phyloP scores from a whole-genome alignment of 306 rosid species.

The Psophocarpus tetragonolobus region DNA sequence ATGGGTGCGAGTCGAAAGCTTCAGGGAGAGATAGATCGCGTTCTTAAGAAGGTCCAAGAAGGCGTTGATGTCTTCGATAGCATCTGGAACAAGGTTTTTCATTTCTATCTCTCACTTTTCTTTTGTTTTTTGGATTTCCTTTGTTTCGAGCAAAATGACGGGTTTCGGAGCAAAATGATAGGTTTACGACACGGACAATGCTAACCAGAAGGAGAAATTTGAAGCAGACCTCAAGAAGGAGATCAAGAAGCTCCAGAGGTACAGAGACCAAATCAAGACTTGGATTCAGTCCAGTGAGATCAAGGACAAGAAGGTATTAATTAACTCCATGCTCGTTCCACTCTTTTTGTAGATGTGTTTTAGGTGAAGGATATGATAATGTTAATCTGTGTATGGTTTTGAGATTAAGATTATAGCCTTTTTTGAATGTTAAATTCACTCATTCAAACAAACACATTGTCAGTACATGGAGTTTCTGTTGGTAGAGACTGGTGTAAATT shows the following conservation, averaged over 20 bases:
- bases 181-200: conserved; percentile 97
- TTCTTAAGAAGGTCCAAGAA: conserved; percentile 97
- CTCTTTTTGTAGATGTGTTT: neutral
- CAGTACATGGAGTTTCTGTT: neutral
- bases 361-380: neutral
- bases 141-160: conserved; percentile 1
- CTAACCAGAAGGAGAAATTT: conserved; percentile 97
- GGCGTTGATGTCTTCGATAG: conserved; percentile 96
- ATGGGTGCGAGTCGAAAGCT: conserved; percentile 99
- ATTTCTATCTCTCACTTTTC: neutral
- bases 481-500: neutral
- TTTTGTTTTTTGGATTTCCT: neutral
- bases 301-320: conserved; percentile 84
- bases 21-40: conserved; percentile 99
- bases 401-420: neutral
- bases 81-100: conserved; percentile 91
- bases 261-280: conserved; percentile 92
- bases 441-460: neutral
- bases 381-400: neutral
- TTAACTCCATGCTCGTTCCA: neutral
- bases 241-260: conserved; percentile 96
- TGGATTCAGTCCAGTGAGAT: conserved; percentile 99
- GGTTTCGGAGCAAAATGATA: conserved; percentile 37
- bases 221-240: conserved; percentile 99
- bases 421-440: conserved; percentile 1